Conservation (phyloP, 2,329 filamentous ascomycete species). For the Calonectria henricotiae region DNA sequence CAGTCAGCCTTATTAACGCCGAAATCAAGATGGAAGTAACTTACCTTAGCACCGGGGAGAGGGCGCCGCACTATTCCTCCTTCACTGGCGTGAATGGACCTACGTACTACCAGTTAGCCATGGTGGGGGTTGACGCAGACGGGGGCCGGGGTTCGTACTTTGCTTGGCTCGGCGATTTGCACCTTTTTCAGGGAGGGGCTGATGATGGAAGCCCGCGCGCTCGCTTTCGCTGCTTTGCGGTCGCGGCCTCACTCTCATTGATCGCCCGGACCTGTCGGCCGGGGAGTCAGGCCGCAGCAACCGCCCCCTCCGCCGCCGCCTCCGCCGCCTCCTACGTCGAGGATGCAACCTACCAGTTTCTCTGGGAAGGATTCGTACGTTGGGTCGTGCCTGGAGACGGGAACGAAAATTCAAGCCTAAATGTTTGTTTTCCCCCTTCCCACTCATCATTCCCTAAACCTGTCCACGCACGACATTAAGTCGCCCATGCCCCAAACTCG, state of each 20-base stretch:
- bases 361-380: conserved; percentile 24
- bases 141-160: conserved; percentile 18
- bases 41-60: conserved; percentile 27
- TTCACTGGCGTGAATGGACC: conserved; percentile 5
- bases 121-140: conserved; percentile 38
- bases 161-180: conserved; percentile 19
- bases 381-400: conserved; percentile 23
- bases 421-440: not conserved
- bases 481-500: not conserved
- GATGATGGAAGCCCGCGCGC: not conserved
- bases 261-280: conserved; percentile 37
- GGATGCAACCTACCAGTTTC: conserved; percentile 5
- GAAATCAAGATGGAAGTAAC: conserved; percentile 35
- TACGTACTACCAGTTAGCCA: conserved; percentile 16
- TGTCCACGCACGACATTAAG: not conserved
- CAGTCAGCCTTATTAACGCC: conserved; percentile 40
- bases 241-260: conserved; percentile 9
- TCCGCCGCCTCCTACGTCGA: conserved; percentile 34
- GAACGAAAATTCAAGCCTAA: conserved; percentile 21
- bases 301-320: conserved; percentile 29
- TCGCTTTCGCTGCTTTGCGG: not conserved
- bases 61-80: conserved; percentile 26
- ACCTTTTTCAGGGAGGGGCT: conserved; percentile 13
- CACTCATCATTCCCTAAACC: not conserved
- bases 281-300: conserved; percentile 29